Percentiles rank a stretch among this genome's conserved stretches.
Evolutionary conservation across 208 protist species (phyloP).

Genomic region (Crithidia sp.): DNA sequence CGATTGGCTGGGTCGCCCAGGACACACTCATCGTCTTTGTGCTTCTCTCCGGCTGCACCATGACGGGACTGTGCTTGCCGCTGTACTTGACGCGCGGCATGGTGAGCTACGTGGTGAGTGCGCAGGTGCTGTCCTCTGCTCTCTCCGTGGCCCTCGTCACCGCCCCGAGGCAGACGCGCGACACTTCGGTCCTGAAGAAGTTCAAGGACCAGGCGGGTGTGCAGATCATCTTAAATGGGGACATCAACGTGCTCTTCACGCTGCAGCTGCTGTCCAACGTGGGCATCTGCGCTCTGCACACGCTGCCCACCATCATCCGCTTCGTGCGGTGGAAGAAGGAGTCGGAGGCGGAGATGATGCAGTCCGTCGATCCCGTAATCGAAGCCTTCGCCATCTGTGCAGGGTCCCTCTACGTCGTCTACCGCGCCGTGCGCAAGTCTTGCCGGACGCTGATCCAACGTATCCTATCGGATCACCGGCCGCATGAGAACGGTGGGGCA

Average conservation of each 20-base stretch:
- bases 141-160: slow-evolving; percentile 63
- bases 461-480: slow-evolving; percentile 31
- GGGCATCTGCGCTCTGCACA: slow-evolving; percentile 68
- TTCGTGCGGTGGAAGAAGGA: slow-evolving; percentile 51
- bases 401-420: slow-evolving; percentile 65
- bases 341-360: slow-evolving; percentile 36
- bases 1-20: slow-evolving; percentile 76
- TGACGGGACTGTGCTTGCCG: slow-evolving; percentile 71
- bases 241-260: slow-evolving; percentile 79
- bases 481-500: not conserved
- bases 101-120: slow-evolving; percentile 78
- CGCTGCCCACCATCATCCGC: slow-evolving; percentile 67
- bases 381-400: slow-evolving; percentile 77
- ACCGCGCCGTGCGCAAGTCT: slow-evolving; percentile 50
- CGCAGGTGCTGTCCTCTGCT: slow-evolving; percentile 74
- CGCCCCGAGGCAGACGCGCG: slow-evolving; percentile 30
- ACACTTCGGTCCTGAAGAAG: slow-evolving; percentile 30
- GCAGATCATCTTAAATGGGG: slow-evolving; percentile 54
- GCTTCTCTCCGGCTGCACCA: slow-evolving; percentile 62
- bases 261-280: slow-evolving; percentile 73
- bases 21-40: slow-evolving; percentile 64
- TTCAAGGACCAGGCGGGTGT: slow-evolving; percentile 45
- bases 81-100: slow-evolving; percentile 85
- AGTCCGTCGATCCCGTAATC: slow-evolving; percentile 51
- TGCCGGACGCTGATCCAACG: slow-evolving; percentile 40